Percentiles rank a stretch among this genome's conserved stretches.
phyloP scores from a whole-genome alignment of 345 rosid genomes.

The Viola odorata region DNA sequence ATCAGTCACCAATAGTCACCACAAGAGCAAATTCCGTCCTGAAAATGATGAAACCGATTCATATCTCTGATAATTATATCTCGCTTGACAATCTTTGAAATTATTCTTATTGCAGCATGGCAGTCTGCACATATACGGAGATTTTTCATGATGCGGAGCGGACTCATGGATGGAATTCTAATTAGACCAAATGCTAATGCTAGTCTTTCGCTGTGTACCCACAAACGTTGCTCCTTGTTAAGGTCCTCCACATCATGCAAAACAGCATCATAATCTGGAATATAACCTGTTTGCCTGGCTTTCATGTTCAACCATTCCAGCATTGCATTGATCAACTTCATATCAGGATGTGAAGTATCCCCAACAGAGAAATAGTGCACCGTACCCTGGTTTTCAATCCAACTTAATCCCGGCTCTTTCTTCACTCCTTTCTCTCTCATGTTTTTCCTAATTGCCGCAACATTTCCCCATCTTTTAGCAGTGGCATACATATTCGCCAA shows the following conservation, averaged over 20 bases:
- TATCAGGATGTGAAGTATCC: constrained; percentile 57
- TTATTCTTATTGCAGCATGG: constrained; percentile 61
- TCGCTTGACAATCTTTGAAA: constrained; percentile 54
- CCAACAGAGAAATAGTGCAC: constrained; percentile 65
- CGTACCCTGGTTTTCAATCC: constrained; percentile 69
- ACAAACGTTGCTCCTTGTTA: constrained; percentile 55
- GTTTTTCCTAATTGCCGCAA: constrained; percentile 50
- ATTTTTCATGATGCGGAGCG: constrained; percentile 68
- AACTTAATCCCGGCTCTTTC: constrained; percentile 86
- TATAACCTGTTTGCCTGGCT: constrained; percentile 53
- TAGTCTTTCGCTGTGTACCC: constrained; percentile 85
- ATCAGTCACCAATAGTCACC: constrained; percentile 72
- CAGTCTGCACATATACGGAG: constrained; percentile 75
- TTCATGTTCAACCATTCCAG: constrained; percentile 78
- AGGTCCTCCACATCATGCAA: constrained; percentile 52
- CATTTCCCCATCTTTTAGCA: constrained; percentile 60
- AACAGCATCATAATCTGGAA: constrained; percentile 46
- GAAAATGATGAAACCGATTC: constrained; percentile 81
- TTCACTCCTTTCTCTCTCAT: constrained; percentile 68
- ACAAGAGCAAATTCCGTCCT: constrained; percentile 64
- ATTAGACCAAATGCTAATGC: constrained; percentile 71
- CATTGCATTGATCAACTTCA: constrained; percentile 68
- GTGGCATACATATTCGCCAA: constrained; percentile 73
- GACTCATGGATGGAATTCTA: constrained; percentile 41
- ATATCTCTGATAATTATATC: constrained; percentile 74